Conservation (phyloP, 2,329 filamentous ascomycete genomes). For the Xylariaceae sp. region DNA sequence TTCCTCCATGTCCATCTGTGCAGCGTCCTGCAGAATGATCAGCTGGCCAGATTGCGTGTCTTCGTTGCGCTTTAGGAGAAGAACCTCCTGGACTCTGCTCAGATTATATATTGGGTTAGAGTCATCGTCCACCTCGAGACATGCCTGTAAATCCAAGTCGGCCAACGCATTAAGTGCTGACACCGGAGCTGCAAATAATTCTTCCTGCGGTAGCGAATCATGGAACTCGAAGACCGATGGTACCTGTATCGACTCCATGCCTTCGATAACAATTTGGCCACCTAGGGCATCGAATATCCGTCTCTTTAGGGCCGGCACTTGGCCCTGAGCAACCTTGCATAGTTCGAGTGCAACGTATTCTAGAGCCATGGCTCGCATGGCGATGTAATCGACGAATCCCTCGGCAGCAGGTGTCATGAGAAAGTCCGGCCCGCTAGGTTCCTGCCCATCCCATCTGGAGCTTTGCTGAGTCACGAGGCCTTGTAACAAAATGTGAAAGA, state of each 20-base stretch:
- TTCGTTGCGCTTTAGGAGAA: constrained; percentile 64
- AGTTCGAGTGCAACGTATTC: constrained; percentile 85
- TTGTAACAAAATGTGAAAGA: constrained; percentile 69
- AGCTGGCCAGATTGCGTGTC: constrained; percentile 45
- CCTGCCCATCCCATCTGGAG: constrained; percentile 67
- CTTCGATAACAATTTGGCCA: constrained; percentile 64
- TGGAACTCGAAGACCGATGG: constrained; percentile 86
- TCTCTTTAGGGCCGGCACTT: constrained; percentile 64
- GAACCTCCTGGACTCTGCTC: constrained; percentile 64
- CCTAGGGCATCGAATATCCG: constrained; percentile 68
- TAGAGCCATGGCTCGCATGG: constrained; percentile 68
- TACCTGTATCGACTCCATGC: constrained; percentile 60
- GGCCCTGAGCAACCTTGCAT: constrained; percentile 65
- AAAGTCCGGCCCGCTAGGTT: constrained; percentile 58
- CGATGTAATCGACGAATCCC: constrained; percentile 71
- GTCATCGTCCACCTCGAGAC: constrained; percentile 55
- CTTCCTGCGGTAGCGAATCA: constrained; percentile 66
- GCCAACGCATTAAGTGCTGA: constrained; percentile 55
- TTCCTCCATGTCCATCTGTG: constrained; percentile 53
- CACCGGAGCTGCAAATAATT: constrained; percentile 44
- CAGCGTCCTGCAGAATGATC: constrained; percentile 44
- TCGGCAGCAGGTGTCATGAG: constrained; percentile 61
- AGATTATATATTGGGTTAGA: constrained; percentile 59
- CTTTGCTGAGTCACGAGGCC: constrained; percentile 65
- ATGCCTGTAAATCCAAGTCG: constrained; percentile 62